These are phyloP conservation scores for Aureobasidium mangrovei DNA, from an alignment of 2,329 filamentous ascomycete genomes.

Conservation along the genomic window DNA sequence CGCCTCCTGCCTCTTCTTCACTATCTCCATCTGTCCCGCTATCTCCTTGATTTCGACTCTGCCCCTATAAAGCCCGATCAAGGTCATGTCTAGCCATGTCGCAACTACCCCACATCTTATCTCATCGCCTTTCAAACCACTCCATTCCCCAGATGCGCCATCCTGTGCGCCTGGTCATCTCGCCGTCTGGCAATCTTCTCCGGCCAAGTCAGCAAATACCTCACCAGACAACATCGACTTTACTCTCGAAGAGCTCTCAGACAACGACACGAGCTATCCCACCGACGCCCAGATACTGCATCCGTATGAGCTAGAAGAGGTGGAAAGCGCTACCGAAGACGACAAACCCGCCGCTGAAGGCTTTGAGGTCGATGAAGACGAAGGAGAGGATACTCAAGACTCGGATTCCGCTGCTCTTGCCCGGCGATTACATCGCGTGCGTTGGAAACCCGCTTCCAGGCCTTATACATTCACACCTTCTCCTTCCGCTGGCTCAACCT, in stretches of 20 bases:
- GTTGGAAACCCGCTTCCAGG: conserved; percentile 1
- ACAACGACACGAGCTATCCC: conserved; percentile 30
- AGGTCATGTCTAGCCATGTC: not conserved
- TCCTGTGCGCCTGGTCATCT: not conserved
- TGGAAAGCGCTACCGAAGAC: conserved; percentile 18
- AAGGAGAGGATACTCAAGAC: not conserved
- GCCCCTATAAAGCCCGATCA: not conserved
- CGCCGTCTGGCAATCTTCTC: conserved; percentile 7
- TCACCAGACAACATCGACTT: conserved; percentile 23
- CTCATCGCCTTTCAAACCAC: not conserved
- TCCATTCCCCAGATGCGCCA: not conserved
- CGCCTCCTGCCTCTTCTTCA: conserved; percentile 1
- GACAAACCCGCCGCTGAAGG: not conserved
- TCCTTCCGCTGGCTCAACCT: not conserved
- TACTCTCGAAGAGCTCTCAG: conserved; percentile 35
- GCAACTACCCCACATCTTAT: not conserved
- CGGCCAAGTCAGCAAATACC: not conserved
- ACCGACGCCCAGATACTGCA: conserved; percentile 36
- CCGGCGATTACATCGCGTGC: not conserved
- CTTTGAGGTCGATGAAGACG: not conserved
- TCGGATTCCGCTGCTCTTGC: not conserved
- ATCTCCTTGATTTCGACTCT: not conserved
- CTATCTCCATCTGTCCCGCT: not conserved
- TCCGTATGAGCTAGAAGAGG: conserved; percentile 38
- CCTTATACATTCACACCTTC: not conserved